These are phyloP conservation scores for Kitagawia praeruptora DNA, from an alignment of 129 eudicot species.

Conservation along the genomic window DNA sequence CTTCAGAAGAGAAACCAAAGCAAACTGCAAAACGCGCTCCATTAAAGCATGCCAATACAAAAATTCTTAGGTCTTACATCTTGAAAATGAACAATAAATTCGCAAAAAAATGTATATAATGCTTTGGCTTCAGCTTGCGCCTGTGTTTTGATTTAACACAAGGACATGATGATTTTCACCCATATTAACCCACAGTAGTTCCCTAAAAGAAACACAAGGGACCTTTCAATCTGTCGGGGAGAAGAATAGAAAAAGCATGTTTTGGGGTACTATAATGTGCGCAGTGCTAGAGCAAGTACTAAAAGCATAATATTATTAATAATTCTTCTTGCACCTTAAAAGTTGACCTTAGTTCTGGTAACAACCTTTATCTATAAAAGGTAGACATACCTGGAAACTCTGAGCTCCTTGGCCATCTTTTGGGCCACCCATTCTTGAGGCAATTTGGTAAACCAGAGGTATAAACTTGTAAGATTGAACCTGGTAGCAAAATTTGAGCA, in stretches of 20 bases:
- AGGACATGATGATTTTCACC: not conserved
- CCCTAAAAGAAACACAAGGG: not conserved
- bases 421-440: constrained; percentile 84
- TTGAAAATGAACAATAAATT: not conserved
- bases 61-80: not conserved
- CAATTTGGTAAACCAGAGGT: constrained; percentile 93
- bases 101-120: not conserved
- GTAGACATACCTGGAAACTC: constrained; percentile 63
- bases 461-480: constrained; percentile 92
- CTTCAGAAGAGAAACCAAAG: constrained; percentile 87
- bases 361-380: not conserved
- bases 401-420: constrained; percentile 67
- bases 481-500: constrained; percentile 25
- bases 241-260: not conserved
- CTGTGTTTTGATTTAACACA: not conserved
- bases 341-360: not conserved
- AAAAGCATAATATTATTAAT: not conserved
- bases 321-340: not conserved
- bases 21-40: constrained; percentile 47
- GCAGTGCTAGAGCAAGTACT: not conserved
- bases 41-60: not conserved
- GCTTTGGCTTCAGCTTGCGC: not conserved
- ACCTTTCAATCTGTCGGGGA: not conserved
- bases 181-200: not conserved
- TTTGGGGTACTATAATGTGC: not conserved